Base-by-base conservation (phyloP, 73 alveolate species). In the Tetrahymena borealis region DNA sequence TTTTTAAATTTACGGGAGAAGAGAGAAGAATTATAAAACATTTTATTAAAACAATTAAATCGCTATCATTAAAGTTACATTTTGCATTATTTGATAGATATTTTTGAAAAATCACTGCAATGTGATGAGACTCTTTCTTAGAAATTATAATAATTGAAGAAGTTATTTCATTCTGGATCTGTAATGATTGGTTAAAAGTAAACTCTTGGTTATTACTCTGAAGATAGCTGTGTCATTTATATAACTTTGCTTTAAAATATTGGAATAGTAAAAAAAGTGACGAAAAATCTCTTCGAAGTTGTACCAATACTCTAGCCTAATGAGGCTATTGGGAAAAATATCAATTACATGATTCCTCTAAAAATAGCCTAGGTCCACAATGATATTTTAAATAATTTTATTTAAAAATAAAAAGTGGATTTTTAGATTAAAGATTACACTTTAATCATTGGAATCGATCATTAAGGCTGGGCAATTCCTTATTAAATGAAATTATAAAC, bases 401-500 rank as follows among this genome's bases (percentile, higher is more conserved):
- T 60, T 20, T 5, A 60, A 60, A 60, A 28, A 18, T 35, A 60
- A 24, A 60, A 60, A 24, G 85, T 60, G 1, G 85, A 60, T 60
- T 60, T 60, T 35, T 60, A 60, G 28, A 18, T 60, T 60, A 60
- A 60, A 60, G 31, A 60, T 15, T 60, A 60, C 38, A 32, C 85
- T 60, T 8, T 60, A 9, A 24, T 60, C 6, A 60, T 60, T 15
- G 85, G 85, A 60, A 60, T 60, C n/a, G 85, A 60, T 9, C n/a
- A 60, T 13, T 20, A 60, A 60, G 85, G 85, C 85, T 60, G 85
- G 85, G 85, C 85, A 60, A 60, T 60, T 60, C 85, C 85, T 60
- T 60, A 60, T n/a, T 24, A 60, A 60, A 60, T 60, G 85, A 60
- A 60, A 60, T 13, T 60, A 35, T 60, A 60, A 60, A 60, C 85